Evolutionary conservation across 371 early-diverging fungal genomes (phyloP), one percentile per base, ranked within the genome.

Genomic region (Mortierella sp.): DNA sequence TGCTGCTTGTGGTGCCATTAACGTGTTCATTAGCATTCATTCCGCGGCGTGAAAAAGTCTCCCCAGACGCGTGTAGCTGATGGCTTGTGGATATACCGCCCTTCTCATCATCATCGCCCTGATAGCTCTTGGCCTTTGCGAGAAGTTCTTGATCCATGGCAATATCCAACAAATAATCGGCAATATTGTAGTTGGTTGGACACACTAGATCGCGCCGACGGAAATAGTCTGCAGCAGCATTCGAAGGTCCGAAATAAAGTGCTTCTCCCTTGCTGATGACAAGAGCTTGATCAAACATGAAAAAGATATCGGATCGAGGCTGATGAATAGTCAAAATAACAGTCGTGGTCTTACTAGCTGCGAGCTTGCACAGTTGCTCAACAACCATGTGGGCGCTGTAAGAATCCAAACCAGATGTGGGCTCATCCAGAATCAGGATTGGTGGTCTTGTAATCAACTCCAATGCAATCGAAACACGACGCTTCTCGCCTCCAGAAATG

Each of bases 401-500:
- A 4, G 95, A 87, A 83, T 98, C 99, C 47, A 98, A 75, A 8
- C 99, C 97, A 65, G 93, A 93, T 0, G 96, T 96, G 1, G 96
- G 96, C 83, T 98, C 98, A 77, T 98, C 98, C 78, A 97, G 82
- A 74, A 97, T 95, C 68, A 97, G 77, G 52, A 96, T 88, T 4
- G 92, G 91, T 1, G 98, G 95, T 41, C 95, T 93, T 3, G 95
- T 92, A 6, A 97, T 90, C 24, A 96, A 85, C 66, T 98, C 97
- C 77, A 92, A 91, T 10, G 94, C 96, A 67, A 96, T 94, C 22
- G 94, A 89, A 0, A 94, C 92, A 68, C 97, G 88, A 80, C 97
- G 94, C 69, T 92, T 85, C 77, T 92, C 96, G 63, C 96, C 97
- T 58, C 92, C 97, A 69, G 92, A 91, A 28, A 96, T 90, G 19